Percentiles rank a stretch among this genome's conserved stretches.
Evolutionary conservation across 1,284 basidiomycete genomes (phyloP).

Genomic region (Fomitopsis pinicola): DNA sequence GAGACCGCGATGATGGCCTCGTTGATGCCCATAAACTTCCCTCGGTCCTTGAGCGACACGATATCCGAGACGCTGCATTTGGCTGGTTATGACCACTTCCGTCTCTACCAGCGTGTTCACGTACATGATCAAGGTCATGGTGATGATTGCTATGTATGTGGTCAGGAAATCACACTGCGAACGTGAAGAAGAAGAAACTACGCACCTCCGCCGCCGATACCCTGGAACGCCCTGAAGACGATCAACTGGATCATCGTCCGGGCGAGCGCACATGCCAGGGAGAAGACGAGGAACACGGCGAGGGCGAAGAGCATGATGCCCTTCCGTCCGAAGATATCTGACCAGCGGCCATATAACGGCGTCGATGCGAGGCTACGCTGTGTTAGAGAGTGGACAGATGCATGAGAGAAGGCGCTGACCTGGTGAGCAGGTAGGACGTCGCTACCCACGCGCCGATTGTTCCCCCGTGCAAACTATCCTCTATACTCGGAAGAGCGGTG

Average conservation of each 20-base stretch:
- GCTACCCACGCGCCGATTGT: constrained; percentile 26
- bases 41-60: background rate
- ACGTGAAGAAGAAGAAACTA: background rate
- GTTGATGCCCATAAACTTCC: background rate
- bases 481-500: constrained; percentile 38
- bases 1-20: background rate
- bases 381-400: constrained; percentile 14
- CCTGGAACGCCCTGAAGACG: constrained; percentile 38
- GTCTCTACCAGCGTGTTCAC: background rate
- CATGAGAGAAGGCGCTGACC: background rate
- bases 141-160: background rate
- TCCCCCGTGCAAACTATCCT: constrained; percentile 32
- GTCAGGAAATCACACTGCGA: background rate
- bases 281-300: constrained; percentile 34
- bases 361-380: constrained; percentile 27
- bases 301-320: constrained; percentile 33
- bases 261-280: constrained; percentile 27
- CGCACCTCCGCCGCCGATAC: constrained; percentile 18
- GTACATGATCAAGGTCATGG: background rate
- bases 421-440: constrained; percentile 18
- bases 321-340: constrained; percentile 41
- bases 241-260: constrained; percentile 43
- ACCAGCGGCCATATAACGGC: constrained; percentile 25
- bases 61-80: background rate
- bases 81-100: background rate